Evolutionary conservation across 306 rosid genomes (phyloP), one percentile per base, ranked within the genome.

Genomic region (Cotoneaster glaucophyllus): DNA sequence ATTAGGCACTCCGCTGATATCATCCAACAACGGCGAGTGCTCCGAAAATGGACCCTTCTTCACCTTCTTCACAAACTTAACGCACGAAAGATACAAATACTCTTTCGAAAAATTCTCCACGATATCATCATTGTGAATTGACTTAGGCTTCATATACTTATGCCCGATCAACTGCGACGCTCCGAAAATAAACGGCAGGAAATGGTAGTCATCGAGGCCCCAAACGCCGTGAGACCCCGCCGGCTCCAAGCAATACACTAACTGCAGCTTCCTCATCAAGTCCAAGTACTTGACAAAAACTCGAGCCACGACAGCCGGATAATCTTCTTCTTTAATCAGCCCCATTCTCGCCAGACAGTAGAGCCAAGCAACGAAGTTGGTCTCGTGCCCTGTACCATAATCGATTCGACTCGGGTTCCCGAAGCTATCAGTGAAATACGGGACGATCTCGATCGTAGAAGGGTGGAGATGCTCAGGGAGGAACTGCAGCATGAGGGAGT

Each of bases 181-280:
- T 17, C 99, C 99, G 25, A 96, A 96, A 67, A 95, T 84, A 65
- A 90, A 95, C 0, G 97, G 99, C 44, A 95, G 61, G 70, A 95
- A 92, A 64, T 93, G 97, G 41, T 92, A 92, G 78, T 95, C 99
- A 56, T 95, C 99, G 4, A 95, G 97, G 5, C 99, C 99, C 99
- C 99, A 95, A 22, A 95, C 99, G 10, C 99, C 99, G 68, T 95
- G 99, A 0, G 99, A 95, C 44, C 99, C 99, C 1, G 99, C 99
- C 18, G 99, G 99, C 69, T 96, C 99, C 78, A 96, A 74, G 74
- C 78, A 83, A 74, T 96, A 96, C 75, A 84, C 87, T 78, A 82
- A 66, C 81, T 96, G 99, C 85, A 96, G 80, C 74, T 90, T 92
- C 83, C 99, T 88, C 99, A 92, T 96, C 78, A 96, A 14, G 3